Percentiles rank a stretch among this genome's conserved stretches.
Evolutionary conservation across 805 yeast species (phyloP).

Genomic region (Candida maesae): DNA sequence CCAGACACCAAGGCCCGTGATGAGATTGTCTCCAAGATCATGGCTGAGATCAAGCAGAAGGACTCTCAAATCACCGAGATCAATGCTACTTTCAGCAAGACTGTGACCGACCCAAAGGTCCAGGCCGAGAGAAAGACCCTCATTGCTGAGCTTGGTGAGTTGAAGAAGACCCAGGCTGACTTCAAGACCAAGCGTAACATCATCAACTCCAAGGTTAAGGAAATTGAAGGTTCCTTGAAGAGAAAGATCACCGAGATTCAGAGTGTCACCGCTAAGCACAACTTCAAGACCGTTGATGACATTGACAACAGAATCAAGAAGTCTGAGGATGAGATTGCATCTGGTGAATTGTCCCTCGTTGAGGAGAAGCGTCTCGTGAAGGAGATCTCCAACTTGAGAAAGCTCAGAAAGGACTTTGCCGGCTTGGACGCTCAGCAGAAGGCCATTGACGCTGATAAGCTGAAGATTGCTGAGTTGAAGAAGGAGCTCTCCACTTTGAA

Average conservation of each 20-base stretch:
- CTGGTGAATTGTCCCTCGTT: slow-evolving; percentile 80
- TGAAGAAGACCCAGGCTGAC: slow-evolving; percentile 44
- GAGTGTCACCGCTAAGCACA: slow-evolving; percentile 64
- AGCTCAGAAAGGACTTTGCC: slow-evolving; percentile 73
- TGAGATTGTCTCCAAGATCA: slow-evolving; percentile 49
- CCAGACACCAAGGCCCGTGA: slow-evolving; percentile 70
- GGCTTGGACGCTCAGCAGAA: slow-evolving; percentile 71
- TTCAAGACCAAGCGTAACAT: slow-evolving; percentile 43
- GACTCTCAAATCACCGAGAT: slow-evolving; percentile 51
- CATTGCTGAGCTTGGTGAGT: slow-evolving; percentile 41
- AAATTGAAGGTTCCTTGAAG: slow-evolving; percentile 65
- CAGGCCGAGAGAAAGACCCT: slow-evolving; percentile 52
- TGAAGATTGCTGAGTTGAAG: slow-evolving; percentile 72
- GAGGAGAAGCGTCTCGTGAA: slow-evolving; percentile 84
- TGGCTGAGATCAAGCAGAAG: slow-evolving; percentile 59
- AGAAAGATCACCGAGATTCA: slow-evolving; percentile 73
- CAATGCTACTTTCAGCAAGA: slow-evolving; percentile 51
- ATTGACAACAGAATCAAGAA: slow-evolving; percentile 61
- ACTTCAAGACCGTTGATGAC: slow-evolving; percentile 62
- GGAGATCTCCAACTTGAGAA: slow-evolving; percentile 81
- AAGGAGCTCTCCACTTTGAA: slow-evolving; percentile 50
- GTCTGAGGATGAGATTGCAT: slow-evolving; percentile 70
- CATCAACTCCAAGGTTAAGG: slow-evolving; percentile 63
- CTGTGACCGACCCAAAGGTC: slow-evolving; percentile 45
- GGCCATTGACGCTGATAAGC: slow-evolving; percentile 74